phyloP scores from a whole-genome alignment of 805 yeast genomes.

The Komagataella pseudopastoris region DNA sequence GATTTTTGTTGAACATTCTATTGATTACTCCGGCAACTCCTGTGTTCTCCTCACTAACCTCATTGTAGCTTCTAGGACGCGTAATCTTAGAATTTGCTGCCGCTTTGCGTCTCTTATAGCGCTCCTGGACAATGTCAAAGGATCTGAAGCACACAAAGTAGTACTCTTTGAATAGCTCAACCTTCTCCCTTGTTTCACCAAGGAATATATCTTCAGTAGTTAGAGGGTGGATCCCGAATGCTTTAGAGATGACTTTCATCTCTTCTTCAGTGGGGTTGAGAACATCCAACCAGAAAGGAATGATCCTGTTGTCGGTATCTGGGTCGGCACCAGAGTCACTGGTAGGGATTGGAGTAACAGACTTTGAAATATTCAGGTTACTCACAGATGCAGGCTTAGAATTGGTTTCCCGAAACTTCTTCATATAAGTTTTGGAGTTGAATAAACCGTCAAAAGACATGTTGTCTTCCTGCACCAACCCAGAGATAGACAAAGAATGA shows the following conservation, averaged over 20 bases:
- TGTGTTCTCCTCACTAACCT: background rate
- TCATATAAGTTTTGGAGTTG: constrained; percentile 25
- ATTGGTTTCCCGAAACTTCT: background rate
- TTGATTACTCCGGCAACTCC: background rate
- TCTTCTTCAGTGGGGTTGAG: constrained; percentile 92
- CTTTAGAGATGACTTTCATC: constrained; percentile 79
- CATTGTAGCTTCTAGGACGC: background rate
- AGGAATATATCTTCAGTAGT: constrained; percentile 91
- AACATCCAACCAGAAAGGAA: constrained; percentile 91
- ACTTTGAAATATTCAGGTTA: background rate
- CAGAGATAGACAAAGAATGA: constrained; percentile 81
- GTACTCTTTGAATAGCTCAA: constrained; percentile 81
- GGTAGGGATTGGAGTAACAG: background rate
- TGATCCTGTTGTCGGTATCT: constrained; percentile 14
- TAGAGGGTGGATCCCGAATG: constrained; percentile 91
- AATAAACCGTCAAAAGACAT: constrained; percentile 46
- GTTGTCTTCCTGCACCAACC: constrained; percentile 42
- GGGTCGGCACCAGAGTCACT: background rate
- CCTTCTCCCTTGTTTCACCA: constrained; percentile 92
- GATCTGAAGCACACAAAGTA: constrained; percentile 85
- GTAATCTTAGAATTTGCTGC: background rate
- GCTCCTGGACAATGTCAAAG: constrained; percentile 69
- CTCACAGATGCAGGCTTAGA: background rate
- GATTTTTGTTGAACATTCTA: background rate
- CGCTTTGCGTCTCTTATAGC: constrained; percentile 19